Conservation (phyloP, 108 stramenopile genomes). For the Hondaea fermentalgiana region DNA sequence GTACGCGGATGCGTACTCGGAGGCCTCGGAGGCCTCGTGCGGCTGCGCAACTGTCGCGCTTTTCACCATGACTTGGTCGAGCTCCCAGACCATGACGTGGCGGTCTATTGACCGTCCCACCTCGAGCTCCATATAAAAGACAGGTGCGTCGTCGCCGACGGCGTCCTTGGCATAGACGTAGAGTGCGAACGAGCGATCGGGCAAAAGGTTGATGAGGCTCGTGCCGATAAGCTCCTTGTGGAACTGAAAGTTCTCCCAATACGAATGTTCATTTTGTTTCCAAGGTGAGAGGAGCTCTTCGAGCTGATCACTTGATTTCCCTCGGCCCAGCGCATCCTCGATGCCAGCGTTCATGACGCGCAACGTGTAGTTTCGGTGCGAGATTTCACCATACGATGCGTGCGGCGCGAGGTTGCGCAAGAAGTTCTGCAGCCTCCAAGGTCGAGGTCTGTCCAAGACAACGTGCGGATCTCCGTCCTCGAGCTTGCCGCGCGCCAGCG, state of each 20-base stretch:
- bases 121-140: constrained; percentile 10
- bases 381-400: not conserved
- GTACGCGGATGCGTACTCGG: not conserved
- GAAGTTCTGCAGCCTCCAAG: not conserved
- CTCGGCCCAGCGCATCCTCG: not conserved
- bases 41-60: not conserved
- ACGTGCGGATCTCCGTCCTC: not conserved
- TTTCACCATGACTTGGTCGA: not conserved
- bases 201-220: not conserved
- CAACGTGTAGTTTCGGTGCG: not conserved
- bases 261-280: not conserved
- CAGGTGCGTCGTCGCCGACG: not conserved
- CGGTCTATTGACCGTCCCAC: not conserved
- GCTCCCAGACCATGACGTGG: not conserved
- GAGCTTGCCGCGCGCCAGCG: not conserved
- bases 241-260: not conserved
- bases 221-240: not conserved
- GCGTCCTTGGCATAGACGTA: not conserved
- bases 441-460: not conserved
- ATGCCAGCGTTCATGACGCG: not conserved
- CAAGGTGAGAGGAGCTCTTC: not conserved
- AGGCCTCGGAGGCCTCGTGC: not conserved
- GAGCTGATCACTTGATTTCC: not conserved
- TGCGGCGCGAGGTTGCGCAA: not conserved
- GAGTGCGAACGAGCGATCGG: not conserved